Evolutionary conservation across 225 moss, liverwort and hornwort species (phyloP), one percentile per base, ranked within the genome.

Genomic region (Bryoerythrophyllum caledonicum): DNA sequence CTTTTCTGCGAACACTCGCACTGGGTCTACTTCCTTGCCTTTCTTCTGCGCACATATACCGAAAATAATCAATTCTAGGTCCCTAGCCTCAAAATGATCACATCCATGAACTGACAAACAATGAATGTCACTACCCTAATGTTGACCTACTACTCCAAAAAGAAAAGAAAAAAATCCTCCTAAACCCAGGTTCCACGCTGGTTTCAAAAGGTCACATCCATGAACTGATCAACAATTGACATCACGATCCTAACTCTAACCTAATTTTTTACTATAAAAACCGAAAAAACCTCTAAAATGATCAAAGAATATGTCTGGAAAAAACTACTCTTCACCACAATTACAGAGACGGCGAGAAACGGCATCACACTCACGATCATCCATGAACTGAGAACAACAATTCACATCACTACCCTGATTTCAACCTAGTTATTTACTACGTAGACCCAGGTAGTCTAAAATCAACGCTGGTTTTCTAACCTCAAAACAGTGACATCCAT

Each of bases 1-100:
- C 67, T 85, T 89, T 65, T 99, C 99, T 38, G 93, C 93, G 74
- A 99, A 95, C 24, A 81, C 77, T 38, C 85, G 88, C 30, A 86
- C 83, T 6, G 83, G 82, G 67, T 95, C 91, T 27, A 82, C 81
- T 68, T 90, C 86, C 73, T 85, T 89, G 72, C 79, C 86, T 35
- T 83, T 81, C 63, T 84, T 87, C 92, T 92, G 84, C 73, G 71
- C 62, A 76, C 6, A n/a, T n/a, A 0, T 77, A 70, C 44, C 23
- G 54, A 34, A 23, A 24, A 49, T n/a, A 4, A 54, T 60, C 24
- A 19, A 34, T 25, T 25, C 40, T 15, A 71, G 17, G 12, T 35
- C 17, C 14, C 48, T 49, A 19, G 19, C 17, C 48, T 19, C 44
- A 44, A 44, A 44, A 44, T 3, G 13, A 14, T 44, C 17, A 48